These are phyloP conservation scores for Phytophthora hibernalis DNA, from an alignment of 352 stramenopile species.

Conservation along the genomic window DNA sequence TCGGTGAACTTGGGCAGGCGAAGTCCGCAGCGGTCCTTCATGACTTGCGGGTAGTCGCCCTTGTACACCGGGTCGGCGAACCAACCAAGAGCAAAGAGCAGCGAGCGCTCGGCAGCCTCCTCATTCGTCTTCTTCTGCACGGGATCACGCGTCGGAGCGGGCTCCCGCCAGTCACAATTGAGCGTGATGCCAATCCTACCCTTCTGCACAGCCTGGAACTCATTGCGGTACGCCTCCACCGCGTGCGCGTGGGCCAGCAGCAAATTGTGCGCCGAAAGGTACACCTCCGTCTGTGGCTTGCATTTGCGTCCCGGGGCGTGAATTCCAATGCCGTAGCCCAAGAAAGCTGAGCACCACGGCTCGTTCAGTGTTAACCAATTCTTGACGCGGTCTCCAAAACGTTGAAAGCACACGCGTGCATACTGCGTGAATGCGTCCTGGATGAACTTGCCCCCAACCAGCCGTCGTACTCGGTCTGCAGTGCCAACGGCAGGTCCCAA, in stretches of 20 bases:
- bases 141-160: constrained; percentile 52
- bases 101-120: constrained; percentile 75
- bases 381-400: constrained; percentile 93
- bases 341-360: constrained; percentile 83
- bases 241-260: constrained; percentile 88
- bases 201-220: constrained; percentile 73
- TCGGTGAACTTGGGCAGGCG: constrained; percentile 91
- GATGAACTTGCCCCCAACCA: constrained; percentile 57
- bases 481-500: constrained; percentile 92
- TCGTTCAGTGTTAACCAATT: constrained; percentile 96
- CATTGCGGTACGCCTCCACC: constrained; percentile 80
- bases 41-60: constrained; percentile 93
- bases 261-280: constrained; percentile 88
- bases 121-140: constrained; percentile 61
- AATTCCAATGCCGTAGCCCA: constrained; percentile 86
- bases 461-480: constrained; percentile 88
- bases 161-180: constrained; percentile 92
- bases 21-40: constrained; percentile 85
- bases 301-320: constrained; percentile 80
- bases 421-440: constrained; percentile 83
- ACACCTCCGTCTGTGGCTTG: constrained; percentile 67
- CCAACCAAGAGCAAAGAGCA: constrained; percentile 93
- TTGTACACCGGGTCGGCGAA: constrained; percentile 93
- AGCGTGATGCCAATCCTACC: constrained; percentile 93
- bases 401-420: constrained; percentile 87